Percentiles rank a stretch among this genome's conserved stretches.
Evolutionary conservation across 768 basidiomycete species (phyloP).

Genomic region (Amyloporia xantha): DNA sequence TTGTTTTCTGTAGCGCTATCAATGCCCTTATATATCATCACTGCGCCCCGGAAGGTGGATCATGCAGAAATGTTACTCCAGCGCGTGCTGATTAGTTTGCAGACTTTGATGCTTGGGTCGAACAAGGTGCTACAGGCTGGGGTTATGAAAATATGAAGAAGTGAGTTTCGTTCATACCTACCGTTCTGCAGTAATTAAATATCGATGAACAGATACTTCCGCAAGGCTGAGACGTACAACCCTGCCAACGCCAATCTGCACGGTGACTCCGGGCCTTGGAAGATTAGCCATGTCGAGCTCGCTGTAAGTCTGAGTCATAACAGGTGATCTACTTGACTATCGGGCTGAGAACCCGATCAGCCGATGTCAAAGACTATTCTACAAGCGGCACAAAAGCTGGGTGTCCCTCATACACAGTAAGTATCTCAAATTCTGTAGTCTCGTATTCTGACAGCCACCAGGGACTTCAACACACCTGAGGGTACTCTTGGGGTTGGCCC

Average conservation of each 20-base stretch:
- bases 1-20: slow-evolving; percentile 11
- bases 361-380: slow-evolving; percentile 3
- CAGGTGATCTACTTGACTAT: too few species aligned
- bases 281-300: not conserved
- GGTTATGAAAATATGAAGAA: slow-evolving; percentile 13
- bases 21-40: slow-evolving; percentile 23
- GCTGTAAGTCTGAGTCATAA: not conserved
- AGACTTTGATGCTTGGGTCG: slow-evolving; percentile 21
- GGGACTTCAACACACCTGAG: slow-evolving; percentile 15
- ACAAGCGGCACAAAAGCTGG: not conserved
- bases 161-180: not conserved
- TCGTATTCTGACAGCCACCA: not conserved
- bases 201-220: slow-evolving; percentile 16
- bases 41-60: slow-evolving; percentile 17
- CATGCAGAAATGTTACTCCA: not conserved
- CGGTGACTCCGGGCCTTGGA: slow-evolving; percentile 9
- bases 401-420: slow-evolving; percentile 4
- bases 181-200: not conserved
- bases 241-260: slow-evolving; percentile 3
- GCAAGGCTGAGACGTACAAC: slow-evolving; percentile 15
- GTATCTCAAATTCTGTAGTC: not conserved
- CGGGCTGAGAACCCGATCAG: too few species aligned
- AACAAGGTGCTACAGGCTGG: slow-evolving; percentile 19
- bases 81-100: not conserved
- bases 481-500: slow-evolving; percentile 11